Percentiles rank a stretch among this genome's conserved stretches.
phyloP scores from a whole-genome alignment of 495 filamentous ascomycete genomes.

The Hypoxylon crocopeplum region DNA sequence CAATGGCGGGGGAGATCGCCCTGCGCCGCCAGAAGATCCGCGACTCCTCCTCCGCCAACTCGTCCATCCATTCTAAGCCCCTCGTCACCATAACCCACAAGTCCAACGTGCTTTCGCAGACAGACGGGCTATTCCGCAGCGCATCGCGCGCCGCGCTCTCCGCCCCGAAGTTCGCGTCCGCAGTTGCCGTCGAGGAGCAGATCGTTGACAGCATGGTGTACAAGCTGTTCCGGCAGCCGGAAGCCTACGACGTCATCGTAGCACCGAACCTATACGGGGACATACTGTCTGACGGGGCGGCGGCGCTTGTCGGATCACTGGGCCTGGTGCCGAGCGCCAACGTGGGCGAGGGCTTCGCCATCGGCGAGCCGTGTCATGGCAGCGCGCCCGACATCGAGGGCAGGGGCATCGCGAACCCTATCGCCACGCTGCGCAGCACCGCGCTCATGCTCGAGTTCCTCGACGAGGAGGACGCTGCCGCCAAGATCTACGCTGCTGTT shows the following conservation, averaged over 20 bases:
- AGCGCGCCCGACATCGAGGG: conserved; percentile 96
- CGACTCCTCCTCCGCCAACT: conserved; percentile 45
- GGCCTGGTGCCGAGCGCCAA: conserved; percentile 96
- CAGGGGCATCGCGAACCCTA: conserved; percentile 89
- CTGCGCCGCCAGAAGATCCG: conserved; percentile 84
- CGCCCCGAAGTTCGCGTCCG: conserved; percentile 58
- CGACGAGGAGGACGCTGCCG: conserved; percentile 82
- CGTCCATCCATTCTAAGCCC: conserved; percentile 68
- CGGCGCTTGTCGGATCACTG: conserved; percentile 90
- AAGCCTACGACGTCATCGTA: conserved; percentile 95
- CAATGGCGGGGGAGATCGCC: conserved; percentile 94
- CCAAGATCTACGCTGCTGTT: conserved; percentile 86
- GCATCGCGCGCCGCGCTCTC: conserved; percentile 76
- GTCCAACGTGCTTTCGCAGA: conserved; percentile 95
- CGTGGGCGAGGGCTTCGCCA: conserved; percentile 92
- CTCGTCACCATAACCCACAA: conserved; percentile 98
- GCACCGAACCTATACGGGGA: conserved; percentile 98
- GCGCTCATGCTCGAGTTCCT: conserved; percentile 97
- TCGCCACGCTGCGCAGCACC: conserved; percentile 90
- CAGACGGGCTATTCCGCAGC: conserved; percentile 92
- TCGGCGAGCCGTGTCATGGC: conserved; percentile 98
- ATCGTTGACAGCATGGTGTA: conserved; percentile 99
- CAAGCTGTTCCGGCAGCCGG: conserved; percentile 96
- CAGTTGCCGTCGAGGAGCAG: conserved; percentile 86
- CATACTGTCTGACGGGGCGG: conserved; percentile 93